Conservation (phyloP, 2,329 filamentous ascomycete species). For the Aspergillus luchuensis region DNA sequence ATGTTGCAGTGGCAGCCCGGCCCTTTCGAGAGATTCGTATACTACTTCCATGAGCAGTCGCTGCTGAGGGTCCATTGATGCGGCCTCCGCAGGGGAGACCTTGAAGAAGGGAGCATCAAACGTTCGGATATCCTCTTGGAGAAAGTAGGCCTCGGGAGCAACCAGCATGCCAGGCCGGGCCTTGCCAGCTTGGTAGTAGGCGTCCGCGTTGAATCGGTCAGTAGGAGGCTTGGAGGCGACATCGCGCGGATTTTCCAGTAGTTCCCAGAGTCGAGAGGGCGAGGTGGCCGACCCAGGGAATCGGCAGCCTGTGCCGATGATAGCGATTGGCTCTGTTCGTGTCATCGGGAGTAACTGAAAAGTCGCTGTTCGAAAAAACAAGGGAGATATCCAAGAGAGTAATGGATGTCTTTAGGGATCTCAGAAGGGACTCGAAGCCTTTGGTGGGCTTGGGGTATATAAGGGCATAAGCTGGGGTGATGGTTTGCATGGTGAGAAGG, state of each 20-base stretch:
- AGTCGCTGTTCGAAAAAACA: rapidly evolving
- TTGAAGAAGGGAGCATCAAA: constrained; percentile 30
- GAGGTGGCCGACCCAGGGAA: background rate
- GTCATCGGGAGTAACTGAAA: background rate
- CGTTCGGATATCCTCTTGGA: background rate
- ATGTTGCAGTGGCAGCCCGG: constrained; percentile 17
- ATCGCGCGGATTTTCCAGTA: constrained; percentile 3
- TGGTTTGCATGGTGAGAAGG: too few relatives aligned
- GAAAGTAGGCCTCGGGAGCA: background rate
- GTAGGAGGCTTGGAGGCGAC: background rate
- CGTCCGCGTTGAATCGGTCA: background rate
- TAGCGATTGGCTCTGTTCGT: background rate
- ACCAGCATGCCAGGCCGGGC: background rate
- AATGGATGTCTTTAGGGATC: too few relatives aligned
- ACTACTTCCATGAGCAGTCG: constrained; percentile 37
- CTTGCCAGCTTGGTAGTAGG: background rate
- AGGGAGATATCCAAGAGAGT: too few relatives aligned
- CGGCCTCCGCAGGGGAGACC: constrained; percentile 24
- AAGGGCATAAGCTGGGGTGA: too few relatives aligned
- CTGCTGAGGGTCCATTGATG: constrained; percentile 38
- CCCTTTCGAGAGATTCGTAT: constrained; percentile 41
- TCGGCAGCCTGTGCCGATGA: constrained; percentile 7
- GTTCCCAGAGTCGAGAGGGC: constrained; percentile 6
- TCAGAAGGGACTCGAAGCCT: too few relatives aligned
- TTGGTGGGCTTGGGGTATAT: too few relatives aligned